A percentile compares a stretch with the other conserved stretches of the same genome.
Evolutionary conservation across 1,139 yeast genomes (phyloP).

Genomic region (Komagataea norvegica): DNA sequence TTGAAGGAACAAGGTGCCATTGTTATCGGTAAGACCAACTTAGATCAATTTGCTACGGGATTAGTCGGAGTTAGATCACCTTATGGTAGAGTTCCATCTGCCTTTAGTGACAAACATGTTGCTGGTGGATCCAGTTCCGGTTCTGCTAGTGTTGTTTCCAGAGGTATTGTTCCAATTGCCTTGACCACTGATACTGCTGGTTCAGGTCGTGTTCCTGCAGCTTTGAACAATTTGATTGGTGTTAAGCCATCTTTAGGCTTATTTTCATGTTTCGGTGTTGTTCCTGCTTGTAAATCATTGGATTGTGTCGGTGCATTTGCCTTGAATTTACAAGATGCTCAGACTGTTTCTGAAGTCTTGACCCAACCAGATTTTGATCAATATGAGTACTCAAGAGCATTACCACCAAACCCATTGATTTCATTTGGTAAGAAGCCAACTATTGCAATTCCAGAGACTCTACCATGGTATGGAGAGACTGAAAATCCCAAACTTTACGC

Average conservation of each 20-base stretch:
- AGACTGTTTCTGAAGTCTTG: conserved; percentile 61
- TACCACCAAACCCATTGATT: conserved; percentile 63
- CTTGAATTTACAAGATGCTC: conserved; percentile 76
- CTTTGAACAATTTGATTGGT: conserved; percentile 84
- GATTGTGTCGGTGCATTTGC: conserved; percentile 90
- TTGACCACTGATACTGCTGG: conserved; percentile 99
- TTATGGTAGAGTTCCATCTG: conserved; percentile 79
- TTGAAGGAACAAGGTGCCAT: conserved; percentile 85
- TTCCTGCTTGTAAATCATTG: conserved; percentile 94
- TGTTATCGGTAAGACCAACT: conserved; percentile 84
- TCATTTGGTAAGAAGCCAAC: conserved; percentile 55
- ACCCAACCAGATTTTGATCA: conserved; percentile 66
- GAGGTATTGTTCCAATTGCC: conserved; percentile 83
- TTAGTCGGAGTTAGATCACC: conserved; percentile 94
- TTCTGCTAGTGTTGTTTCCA: conserved; percentile 84
- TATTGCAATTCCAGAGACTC: conserved; percentile 68
- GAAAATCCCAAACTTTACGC: conserved; percentile 69
- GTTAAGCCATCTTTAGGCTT: conserved; percentile 89
- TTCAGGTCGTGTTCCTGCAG: conserved; percentile 97
- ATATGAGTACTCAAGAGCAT: conserved; percentile 74
- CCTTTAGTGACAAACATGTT: conserved; percentile 71
- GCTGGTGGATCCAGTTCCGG: conserved; percentile 96
- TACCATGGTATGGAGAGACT: conserved; percentile 75
- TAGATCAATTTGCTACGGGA: conserved; percentile 97
- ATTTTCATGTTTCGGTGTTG: conserved; percentile 81